Evolutionary conservation across 192 early-diverging fungal species (phyloP), one percentile per base, ranked within the genome.

Genomic region (Coemansia sp.): DNA sequence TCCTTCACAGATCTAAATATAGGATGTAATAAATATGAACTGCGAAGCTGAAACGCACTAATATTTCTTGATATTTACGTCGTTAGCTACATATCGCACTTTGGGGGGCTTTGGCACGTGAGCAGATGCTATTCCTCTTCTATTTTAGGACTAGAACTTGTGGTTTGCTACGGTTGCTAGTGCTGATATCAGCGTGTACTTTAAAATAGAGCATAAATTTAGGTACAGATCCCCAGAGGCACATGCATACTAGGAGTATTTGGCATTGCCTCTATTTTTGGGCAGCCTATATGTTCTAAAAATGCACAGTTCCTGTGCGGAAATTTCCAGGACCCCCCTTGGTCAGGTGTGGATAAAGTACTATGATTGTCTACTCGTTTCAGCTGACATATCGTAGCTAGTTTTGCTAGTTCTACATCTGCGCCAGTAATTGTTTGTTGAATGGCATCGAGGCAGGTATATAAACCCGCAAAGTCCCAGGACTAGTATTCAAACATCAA

Each of bases 141-240:
- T 35, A 35, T 35, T 35, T 35, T 35, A 35, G 30, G 6, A 31
- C 6, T 31, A 6, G 6, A 35, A 35, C 10, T 35, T 35, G 33
- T 35, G 33, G 7, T 7, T 35, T 7, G 33, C 33, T 35, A 35
- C 33, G 1, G 33, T 35, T 35, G 33, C 33, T 35, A 35, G 10
- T 35, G 33, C 33, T 35, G 33, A 35, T 10, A 35, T 35, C 33
- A 35, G 33, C 33, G 33, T 7, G 33, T 14, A n/a, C 48, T 33
- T 50, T 26, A 50, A 50, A 50, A 33, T 33, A 50, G 33, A 10
- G n/a, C 48, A 50, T 50, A 33, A 50, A 50, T 50, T 33, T 31
- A 50, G 40, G 40, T 18, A 42, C 16, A 18, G 40, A 42, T 42
- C 40, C 11, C 16, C 5, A n/a, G 16, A 18, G 14, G 14, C 16